Evolutionary conservation across 768 basidiomycete genomes (phyloP), one percentile per base, ranked within the genome.

Genomic region (Boletus subparvulus): DNA sequence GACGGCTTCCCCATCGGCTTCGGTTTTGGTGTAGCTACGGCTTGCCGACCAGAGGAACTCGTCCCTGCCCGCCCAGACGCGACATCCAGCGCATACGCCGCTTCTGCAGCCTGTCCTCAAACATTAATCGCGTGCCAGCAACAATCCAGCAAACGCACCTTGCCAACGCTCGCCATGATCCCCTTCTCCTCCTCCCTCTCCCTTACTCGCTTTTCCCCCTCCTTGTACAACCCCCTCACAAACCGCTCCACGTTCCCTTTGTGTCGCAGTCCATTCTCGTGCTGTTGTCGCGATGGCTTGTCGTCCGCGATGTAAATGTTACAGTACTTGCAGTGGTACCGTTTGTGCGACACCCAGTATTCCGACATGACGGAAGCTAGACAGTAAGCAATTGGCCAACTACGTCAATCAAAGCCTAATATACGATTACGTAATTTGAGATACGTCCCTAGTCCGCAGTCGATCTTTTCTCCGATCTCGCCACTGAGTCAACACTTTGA

Each of bases 241-340:
- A 88, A 97, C 17, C 95, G 82, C 66, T 99, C 96, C 56, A 89
- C 84, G 70, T 91, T 97, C 44, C 96, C 97, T 67, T 95, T 89
- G 77, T 99, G 97, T 33, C 91, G 84, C 44, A 98, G 75, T 41
- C 97, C 97, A 61, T 84, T 90, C 73, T 98, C 97, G 68, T 99
- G 97, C 52, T 92, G 92, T 61, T 83, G 79, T 50, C 91, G 82
- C 2, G 96, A 98, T 58, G 97, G 90, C 11, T 79, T 92, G 79
- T 99, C 96, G 75, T 99, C 97, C 50, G 94, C 84, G 59, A 99
- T 98, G 77, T 88, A 98, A 60, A 93, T 94, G 49, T 94, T 90
- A 77, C 97, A 98, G 78, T 98, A 98, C 70, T 94, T 94, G 86
- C 94, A 97, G 69, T 84, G 90, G 74, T 95, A 96, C 64, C 86